Evolutionary conservation across 345 rosid genomes (phyloP), one percentile per base, ranked within the genome.

Genomic region (Salix viminalis): DNA sequence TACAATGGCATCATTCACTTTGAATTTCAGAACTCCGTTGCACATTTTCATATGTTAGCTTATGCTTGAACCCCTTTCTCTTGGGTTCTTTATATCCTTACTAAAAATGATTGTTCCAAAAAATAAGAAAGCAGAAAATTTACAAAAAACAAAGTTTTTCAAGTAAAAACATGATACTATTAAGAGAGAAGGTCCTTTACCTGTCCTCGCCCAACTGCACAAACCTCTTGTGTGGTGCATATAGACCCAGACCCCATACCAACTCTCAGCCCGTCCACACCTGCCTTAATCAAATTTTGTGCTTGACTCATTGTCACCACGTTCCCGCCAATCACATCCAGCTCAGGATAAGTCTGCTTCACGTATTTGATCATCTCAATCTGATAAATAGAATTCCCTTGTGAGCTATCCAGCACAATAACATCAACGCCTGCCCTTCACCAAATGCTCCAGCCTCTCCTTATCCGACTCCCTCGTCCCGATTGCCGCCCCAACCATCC

Each of bases 161-260:
- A 23, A 58, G 28, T 58, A 58, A 23, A 4, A 66, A 30, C 21
- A 66, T 14, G 26, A 66, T 36, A 66, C 13, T 4, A 66, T 37
- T 66, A 46, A 76, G 36, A 11, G 24, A 18, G 7, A 28, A 37
- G 42, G 6, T 65, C 18, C 70, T 68, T 68, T 89, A 94, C 97
- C 98, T 94, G 97, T 72, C 97, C 97, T 78, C 97, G 84, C 2
- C 98, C 98, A 82, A 92, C 97, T 0, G 98, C 98, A 41, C 97
- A 92, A 79, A 94, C 98, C 84, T 94, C 98, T 79, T 94, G 97
- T 2, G 97, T 94, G 69, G 98, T 94, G 75, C 98, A 94, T 41
- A 94, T 94, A 50, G 97, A 92, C 34, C 98, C 98, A 76, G 97
- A 92, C 6, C 97, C 98, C 98, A 92, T 94, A 67, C 97, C 97